Percentiles rank a stretch among this genome's conserved stretches.
These are phyloP conservation scores for Brassica hybrid DNA, from an alignment of 441 rosid species.

Conservation along the genomic window DNA sequence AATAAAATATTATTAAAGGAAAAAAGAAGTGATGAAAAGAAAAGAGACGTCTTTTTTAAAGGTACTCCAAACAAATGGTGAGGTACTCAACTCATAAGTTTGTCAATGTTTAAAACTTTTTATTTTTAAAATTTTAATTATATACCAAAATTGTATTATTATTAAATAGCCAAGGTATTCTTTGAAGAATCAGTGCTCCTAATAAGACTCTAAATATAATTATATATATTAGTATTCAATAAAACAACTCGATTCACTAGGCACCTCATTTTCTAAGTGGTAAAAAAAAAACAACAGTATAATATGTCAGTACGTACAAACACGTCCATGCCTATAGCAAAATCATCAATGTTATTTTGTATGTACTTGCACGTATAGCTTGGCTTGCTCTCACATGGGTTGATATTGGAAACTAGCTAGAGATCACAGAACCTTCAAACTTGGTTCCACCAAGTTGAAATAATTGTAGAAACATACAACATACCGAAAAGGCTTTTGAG, in stretches of 20 bases:
- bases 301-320: conserved; percentile 25
- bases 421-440: conserved; percentile 29
- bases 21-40: no score
- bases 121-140: no score
- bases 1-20: background rate
- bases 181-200: no score
- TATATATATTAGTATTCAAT: background rate
- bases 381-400: conserved; percentile 40
- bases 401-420: conserved; percentile 26
- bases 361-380: conserved; percentile 19
- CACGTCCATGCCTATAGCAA: conserved; percentile 20
- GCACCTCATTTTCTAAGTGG: conserved; percentile 14
- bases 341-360: conserved; percentile 18
- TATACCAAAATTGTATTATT: no score
- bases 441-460: conserved; percentile 35
- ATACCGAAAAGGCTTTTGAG: background rate
- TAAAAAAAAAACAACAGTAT: conserved; percentile 15
- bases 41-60: no score
- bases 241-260: conserved; percentile 10
- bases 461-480: conserved; percentile 21
- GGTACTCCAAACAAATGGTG: no score
- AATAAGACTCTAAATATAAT: no score
- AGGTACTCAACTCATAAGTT: no score
- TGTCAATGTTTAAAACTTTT: no score
- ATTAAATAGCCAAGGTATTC: no score